Evolutionary conservation across 2,329 filamentous ascomycete species (phyloP).

Genomic region (Pseudogymnoascus sp.): DNA sequence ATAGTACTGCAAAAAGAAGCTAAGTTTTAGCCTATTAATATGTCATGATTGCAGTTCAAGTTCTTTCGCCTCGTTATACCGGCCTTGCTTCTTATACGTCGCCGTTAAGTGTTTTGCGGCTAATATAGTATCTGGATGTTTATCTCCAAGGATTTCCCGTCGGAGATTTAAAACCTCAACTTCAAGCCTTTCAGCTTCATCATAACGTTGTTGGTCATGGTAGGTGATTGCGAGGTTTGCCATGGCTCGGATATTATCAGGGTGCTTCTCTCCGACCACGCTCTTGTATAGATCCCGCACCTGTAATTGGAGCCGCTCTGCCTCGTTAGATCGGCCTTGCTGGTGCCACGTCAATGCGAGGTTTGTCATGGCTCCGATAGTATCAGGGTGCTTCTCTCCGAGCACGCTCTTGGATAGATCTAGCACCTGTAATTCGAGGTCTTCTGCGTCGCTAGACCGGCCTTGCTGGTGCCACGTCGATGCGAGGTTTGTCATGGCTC

Average conservation of each 20-base stretch:
- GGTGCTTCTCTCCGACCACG: conserved; percentile 23
- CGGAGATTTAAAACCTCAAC: background rate
- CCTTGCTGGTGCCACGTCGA: conserved; percentile 17
- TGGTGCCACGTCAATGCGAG: conserved; percentile 19
- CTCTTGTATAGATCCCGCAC: conserved; percentile 17
- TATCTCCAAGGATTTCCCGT: conserved; percentile 18
- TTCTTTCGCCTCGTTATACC: conserved; percentile 23
- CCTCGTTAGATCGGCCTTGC: conserved; percentile 23
- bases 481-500: conserved; percentile 22
- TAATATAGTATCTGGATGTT: conserved; percentile 22
- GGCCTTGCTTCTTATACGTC: conserved; percentile 19
- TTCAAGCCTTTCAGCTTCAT: conserved; percentile 13
- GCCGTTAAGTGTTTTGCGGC: conserved; percentile 22
- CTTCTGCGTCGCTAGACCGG: conserved; percentile 24
- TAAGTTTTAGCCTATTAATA: too few species aligned
- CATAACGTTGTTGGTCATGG: too few species aligned
- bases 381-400: conserved; percentile 23
- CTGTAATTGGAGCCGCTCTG: conserved; percentile 18
- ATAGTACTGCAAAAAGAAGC: too few species aligned
- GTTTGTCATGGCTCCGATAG: conserved; percentile 20
- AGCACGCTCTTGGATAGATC: conserved; percentile 18
- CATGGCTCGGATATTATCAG: conserved; percentile 22
- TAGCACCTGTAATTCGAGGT: conserved; percentile 15
- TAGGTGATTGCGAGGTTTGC: conserved; percentile 17
- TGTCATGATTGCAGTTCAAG: conserved; percentile 16